These are phyloP conservation scores for Picocystis salinarum DNA, from an alignment of 139 green algal genomes.

Conservation along the genomic window DNA sequence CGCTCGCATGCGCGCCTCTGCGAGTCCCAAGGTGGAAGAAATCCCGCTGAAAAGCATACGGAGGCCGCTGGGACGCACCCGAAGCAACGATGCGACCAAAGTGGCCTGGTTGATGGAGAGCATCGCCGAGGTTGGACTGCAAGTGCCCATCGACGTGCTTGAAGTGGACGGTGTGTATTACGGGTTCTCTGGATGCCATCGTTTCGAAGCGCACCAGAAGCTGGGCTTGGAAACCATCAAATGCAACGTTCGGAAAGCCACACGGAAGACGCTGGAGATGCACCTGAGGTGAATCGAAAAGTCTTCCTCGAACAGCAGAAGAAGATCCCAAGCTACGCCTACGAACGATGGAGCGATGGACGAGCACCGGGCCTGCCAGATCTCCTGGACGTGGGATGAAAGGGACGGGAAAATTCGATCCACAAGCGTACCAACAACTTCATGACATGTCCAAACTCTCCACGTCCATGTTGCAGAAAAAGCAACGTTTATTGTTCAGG, in stretches of 20 bases:
- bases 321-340: too few relatives aligned
- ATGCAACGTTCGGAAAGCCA: constrained; percentile 66
- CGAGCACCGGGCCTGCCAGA: too few relatives aligned
- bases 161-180: constrained; percentile 58
- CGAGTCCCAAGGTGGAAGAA: too few relatives aligned
- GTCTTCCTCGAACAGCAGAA: too few relatives aligned
- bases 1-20: too few relatives aligned
- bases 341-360: too few relatives aligned
- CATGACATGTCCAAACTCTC: constrained; percentile 5
- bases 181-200: constrained; percentile 74
- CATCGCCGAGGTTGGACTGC: constrained; percentile 60
- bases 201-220: constrained; percentile 56
- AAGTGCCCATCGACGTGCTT: constrained; percentile 57
- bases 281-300: constrained; percentile 85
- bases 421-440: too few relatives aligned
- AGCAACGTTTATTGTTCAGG: constrained; percentile 13
- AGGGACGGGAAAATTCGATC: too few relatives aligned
- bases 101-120: constrained; percentile 58
- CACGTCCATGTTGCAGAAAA: constrained; percentile 14
- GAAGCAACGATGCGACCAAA: constrained; percentile 48
- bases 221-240: constrained; percentile 56
- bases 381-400: too few relatives aligned
- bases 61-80: constrained; percentile 16
- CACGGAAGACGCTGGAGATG: constrained; percentile 34
- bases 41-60: too few relatives aligned